Evolutionary conservation across 257 asterid species (phyloP).

Genomic region (Nicotiana knightiana): DNA sequence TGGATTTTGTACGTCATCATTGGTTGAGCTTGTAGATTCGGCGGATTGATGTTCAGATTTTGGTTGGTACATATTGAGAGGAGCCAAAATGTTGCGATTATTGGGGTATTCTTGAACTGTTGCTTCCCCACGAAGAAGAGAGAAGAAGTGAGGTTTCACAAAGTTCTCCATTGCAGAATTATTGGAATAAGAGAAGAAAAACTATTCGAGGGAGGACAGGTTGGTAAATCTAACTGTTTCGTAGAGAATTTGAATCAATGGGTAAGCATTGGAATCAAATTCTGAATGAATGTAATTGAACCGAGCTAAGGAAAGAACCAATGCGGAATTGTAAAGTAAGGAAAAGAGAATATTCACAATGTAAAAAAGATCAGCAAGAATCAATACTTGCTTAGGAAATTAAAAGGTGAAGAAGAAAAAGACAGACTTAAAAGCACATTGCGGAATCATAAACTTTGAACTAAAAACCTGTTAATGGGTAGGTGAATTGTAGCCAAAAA

Average conservation of each 20-base stretch:
- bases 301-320: background rate
- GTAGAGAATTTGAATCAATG: background rate
- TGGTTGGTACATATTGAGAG: background rate
- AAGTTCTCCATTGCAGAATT: constrained; percentile 2
- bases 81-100: background rate
- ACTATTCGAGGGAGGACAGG: background rate
- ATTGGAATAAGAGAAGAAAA: background rate
- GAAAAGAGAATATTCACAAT: background rate
- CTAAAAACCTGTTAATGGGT: background rate
- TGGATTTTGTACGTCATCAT: background rate
- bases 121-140: background rate
- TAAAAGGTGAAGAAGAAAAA: background rate
- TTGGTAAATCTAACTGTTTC: background rate
- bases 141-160: background rate
- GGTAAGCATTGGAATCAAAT: background rate
- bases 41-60: background rate
- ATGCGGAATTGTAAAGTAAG: background rate
- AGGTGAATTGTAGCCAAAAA: background rate
- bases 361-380: background rate
- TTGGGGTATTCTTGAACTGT: background rate
- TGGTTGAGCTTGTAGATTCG: background rate
- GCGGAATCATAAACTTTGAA: background rate
- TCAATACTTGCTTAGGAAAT: constrained; percentile 3
- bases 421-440: background rate
- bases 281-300: background rate